phyloP scores from a whole-genome alignment of 1,284 basidiomycete genomes.

The Melampsora americana region DNA sequence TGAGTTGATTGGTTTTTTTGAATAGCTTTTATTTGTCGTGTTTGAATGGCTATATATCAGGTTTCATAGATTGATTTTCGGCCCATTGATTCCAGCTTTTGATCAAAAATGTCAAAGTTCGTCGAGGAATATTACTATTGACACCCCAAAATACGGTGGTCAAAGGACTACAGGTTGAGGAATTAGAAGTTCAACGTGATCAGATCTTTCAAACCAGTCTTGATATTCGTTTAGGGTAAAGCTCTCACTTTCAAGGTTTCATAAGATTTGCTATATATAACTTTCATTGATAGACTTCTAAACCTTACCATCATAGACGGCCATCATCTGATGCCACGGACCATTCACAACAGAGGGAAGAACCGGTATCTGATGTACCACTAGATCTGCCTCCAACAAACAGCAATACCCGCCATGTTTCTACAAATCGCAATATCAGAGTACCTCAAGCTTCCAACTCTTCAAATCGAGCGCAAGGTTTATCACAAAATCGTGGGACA shows the following conservation, averaged over 20 bases:
- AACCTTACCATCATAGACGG: neutral
- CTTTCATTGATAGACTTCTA: neutral
- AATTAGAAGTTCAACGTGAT: conserved; percentile 43
- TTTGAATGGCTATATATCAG: no score
- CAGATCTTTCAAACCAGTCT: conserved; percentile 45
- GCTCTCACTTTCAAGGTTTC: neutral
- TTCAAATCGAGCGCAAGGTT: conserved; percentile 1
- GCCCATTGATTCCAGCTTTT: conserved; percentile 34
- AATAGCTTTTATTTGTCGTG: neutral
- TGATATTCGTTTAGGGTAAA: conserved; percentile 44
- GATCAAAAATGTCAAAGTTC: conserved; percentile 43
- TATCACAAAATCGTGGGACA: neutral
- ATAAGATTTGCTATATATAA: neutral
- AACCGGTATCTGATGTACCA: neutral
- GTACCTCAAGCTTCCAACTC: neutral
- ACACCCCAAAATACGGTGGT: conserved; percentile 45
- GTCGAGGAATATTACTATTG: conserved; percentile 46
- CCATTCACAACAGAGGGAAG: neutral
- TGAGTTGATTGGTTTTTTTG: conserved; percentile 13
- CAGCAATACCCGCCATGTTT: neutral
- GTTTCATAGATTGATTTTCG: neutral
- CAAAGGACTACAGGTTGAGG: conserved; percentile 47
- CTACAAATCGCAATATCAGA: no score
- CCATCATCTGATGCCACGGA: neutral
- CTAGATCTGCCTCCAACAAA: neutral